Evolutionary conservation across 1,139 yeast species (phyloP), one percentile per base, ranked within the genome.

Genomic region (Hyphopichia burtonii): DNA sequence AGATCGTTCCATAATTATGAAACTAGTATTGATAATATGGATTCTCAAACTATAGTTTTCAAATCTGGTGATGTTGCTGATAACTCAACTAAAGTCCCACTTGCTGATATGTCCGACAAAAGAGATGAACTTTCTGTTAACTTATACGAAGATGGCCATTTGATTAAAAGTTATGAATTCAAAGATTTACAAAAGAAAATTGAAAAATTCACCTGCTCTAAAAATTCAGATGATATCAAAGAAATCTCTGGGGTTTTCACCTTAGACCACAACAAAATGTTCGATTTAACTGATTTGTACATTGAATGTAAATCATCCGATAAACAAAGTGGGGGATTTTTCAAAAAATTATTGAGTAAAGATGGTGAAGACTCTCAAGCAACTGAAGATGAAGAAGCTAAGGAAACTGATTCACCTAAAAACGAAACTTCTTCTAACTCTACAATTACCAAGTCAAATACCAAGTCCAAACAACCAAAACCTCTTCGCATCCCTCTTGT

Each of bases 131-230:
- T 75, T 22, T 52, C 59, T 3, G 43, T 86, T 39, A 74, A 73
- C 9, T 59, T 86, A 25, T 71, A 64, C 45, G 93, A 86, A 58
- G 73, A 81, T 53, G 82, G 78, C 2, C 49, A 63, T 18, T 60
- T 74, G n/a, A 65, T 78, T 54, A 69, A 70, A 45, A 59, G 73
- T 11, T 68, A 66, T 41, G 48, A 56, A 0, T 42, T 69, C 30
- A 58, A 62, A 1, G 66, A 62, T 14, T 48, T 72, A 27, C 44
- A 51, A 16, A 70, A 68, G 33, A 74, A 71, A 44, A 54, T 66
- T 7, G 61, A 72, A 2, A 66, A 66, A 16, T 73, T 85, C 50
- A 59, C 68, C 16, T 68, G 77, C 38, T 75, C 75, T 9, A 63
- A 63, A 34, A 70, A 69, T 22, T 45, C 48, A 14, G 62, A 62